A percentile compares a stretch with the other conserved stretches of the same genome.
Evolutionary conservation across 495 filamentous ascomycete species (phyloP).

Genomic region (Podospora tetraspora): DNA sequence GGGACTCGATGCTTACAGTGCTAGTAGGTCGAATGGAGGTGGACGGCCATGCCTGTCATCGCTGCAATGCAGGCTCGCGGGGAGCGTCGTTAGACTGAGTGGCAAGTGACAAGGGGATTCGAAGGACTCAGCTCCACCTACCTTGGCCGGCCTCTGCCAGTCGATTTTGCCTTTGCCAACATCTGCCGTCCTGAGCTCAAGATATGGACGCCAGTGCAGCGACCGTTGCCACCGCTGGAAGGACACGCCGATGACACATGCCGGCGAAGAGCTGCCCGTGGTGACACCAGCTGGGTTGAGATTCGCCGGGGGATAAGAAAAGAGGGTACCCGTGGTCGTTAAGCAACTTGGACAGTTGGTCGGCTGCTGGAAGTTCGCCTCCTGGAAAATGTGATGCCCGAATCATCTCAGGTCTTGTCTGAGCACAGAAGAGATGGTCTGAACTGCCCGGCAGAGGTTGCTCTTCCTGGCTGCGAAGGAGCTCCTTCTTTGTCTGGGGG

Average conservation of each 20-base stretch:
- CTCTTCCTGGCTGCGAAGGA: neutral
- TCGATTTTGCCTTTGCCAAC: neutral
- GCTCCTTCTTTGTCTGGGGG: neutral
- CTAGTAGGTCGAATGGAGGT: neutral
- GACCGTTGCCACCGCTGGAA: neutral
- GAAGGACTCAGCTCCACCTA: neutral
- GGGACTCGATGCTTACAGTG: neutral
- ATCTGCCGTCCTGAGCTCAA: neutral
- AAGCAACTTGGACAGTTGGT: too few relatives aligned
- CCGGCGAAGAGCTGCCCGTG: neutral
- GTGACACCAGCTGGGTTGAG: neutral
- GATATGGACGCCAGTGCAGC: neutral
- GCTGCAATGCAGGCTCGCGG: neutral
- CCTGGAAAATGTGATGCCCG: neutral
- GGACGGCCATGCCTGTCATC: neutral
- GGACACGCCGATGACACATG: neutral
- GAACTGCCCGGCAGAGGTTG: too few relatives aligned
- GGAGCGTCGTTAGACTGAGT: neutral
- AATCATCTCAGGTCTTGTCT: too few relatives aligned
- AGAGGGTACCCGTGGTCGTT: neutral
- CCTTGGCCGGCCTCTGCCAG: neutral
- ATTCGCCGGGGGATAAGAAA: neutral
- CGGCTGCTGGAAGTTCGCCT: neutral
- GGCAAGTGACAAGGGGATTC: neutral
- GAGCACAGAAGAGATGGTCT: neutral